phyloP scores from a whole-genome alignment of 73 alveolate species.

The Paramecium sonneborni region DNA sequence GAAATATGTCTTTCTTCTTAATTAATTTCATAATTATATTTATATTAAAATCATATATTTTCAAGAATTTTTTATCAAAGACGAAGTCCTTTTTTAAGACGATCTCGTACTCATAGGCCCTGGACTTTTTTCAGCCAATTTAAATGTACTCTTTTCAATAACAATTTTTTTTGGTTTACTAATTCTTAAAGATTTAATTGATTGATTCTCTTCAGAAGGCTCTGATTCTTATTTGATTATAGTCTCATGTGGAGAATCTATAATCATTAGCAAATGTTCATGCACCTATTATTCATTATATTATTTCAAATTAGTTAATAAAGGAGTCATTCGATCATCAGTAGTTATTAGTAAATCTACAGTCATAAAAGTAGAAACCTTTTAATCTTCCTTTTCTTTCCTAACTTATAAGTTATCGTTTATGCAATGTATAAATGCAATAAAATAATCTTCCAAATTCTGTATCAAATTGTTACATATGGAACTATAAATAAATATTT shows the following conservation, averaged over 20 bases:
- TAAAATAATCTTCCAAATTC: background rate
- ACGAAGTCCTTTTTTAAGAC: background rate
- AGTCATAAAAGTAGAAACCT: background rate
- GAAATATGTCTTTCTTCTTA: conserved; percentile 22
- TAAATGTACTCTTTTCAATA: background rate
- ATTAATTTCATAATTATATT: conserved; percentile 17
- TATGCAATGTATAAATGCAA: background rate
- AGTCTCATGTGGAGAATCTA: background rate
- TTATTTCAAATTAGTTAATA: background rate
- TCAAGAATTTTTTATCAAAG: background rate
- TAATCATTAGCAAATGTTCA: background rate
- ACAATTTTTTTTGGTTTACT: background rate
- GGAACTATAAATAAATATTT: background rate
- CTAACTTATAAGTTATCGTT: background rate
- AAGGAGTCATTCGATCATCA: conserved; percentile 13
- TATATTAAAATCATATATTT: background rate
- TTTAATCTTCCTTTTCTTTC: conserved; percentile 7
- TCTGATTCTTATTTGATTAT: background rate
- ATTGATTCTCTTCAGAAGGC: background rate
- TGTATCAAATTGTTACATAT: background rate
- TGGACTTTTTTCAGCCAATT: background rate
- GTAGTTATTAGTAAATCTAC: background rate
- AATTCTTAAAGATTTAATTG: background rate
- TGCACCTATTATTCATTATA: conserved; percentile 5
- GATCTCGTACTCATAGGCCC: conserved; percentile 9